Conservation (phyloP, 2,329 filamentous ascomycete genomes). For the Aspergillus ibericus region DNA sequence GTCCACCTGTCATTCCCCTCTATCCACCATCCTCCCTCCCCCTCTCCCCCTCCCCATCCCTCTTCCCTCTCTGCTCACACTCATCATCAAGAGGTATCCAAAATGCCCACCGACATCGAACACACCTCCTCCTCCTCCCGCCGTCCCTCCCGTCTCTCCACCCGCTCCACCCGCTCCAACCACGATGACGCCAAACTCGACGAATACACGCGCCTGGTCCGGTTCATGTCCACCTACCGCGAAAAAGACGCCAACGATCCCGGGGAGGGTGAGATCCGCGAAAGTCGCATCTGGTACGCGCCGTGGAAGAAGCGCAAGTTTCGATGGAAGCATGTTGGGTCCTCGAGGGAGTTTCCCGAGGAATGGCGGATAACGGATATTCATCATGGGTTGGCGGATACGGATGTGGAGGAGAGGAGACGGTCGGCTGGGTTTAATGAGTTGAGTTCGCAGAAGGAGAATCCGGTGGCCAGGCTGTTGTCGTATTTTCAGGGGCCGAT, state of each 20-base stretch:
- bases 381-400: neutral
- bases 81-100: no score
- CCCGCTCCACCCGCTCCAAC: neutral
- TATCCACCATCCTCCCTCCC: neutral
- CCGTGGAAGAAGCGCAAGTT: neutral
- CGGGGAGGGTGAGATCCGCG: neutral
- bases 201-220: neutral
- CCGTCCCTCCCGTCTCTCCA: neutral
- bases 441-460: neutral
- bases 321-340: neutral
- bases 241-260: neutral
- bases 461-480: neutral
- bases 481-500: neutral
- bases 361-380: neutral
- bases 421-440: neutral
- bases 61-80: neutral
- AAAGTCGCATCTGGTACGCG: neutral
- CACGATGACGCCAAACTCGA: neutral
- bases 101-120: neutral
- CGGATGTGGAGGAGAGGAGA: neutral
- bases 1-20: neutral
- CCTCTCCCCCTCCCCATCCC: neutral
- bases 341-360: neutral
- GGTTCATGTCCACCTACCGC: slow-evolving; percentile 3
- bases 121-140: neutral